Percentiles rank a stretch among this genome's conserved stretches.
Conservation (phyloP, 805 yeast genomes). For the Candida awuae region DNA sequence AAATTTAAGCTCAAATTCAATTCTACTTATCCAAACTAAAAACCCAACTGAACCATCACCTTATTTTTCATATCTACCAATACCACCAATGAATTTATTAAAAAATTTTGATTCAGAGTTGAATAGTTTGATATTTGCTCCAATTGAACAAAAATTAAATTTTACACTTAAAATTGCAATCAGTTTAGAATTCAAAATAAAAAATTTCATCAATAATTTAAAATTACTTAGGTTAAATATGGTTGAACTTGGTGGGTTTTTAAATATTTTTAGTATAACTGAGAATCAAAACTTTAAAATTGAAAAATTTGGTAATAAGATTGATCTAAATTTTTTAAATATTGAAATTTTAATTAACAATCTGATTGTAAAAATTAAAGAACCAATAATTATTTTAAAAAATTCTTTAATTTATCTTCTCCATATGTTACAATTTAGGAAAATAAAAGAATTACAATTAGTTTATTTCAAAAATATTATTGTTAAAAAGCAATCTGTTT, state of each 20-base stretch:
- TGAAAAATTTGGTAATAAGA: constrained; percentile 46
- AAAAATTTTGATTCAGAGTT: constrained; percentile 23
- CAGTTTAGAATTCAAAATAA: constrained; percentile 31
- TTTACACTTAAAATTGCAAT: constrained; percentile 12
- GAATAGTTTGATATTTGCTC: constrained; percentile 18
- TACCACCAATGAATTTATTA: constrained; percentile 27
- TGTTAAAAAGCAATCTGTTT: constrained; percentile 31
- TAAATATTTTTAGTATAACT: constrained; percentile 46
- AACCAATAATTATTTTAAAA: constrained; percentile 41
- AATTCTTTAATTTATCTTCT: constrained; percentile 37
- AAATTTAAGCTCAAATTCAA: constrained; percentile 38
- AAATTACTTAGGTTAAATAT: constrained; percentile 32
- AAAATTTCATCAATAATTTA: constrained; percentile 34
- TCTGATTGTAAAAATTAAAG: constrained; percentile 38
- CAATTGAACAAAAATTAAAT: constrained; percentile 21
- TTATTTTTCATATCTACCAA: constrained; percentile 41
- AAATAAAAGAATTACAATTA: constrained; percentile 44
- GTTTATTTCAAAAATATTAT: constrained; percentile 33
- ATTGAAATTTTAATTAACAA: constrained; percentile 37
- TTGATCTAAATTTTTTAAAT: constrained; percentile 43
- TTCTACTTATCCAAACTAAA: constrained; percentile 41
- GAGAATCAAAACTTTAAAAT: constrained; percentile 30
- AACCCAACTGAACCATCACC: constrained; percentile 44
- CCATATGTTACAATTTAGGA: constrained; percentile 41
- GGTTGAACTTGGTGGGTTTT: constrained; percentile 48